phyloP scores from a whole-genome alignment of 345 rosid species.

The Aquilaria yunnanensis region DNA sequence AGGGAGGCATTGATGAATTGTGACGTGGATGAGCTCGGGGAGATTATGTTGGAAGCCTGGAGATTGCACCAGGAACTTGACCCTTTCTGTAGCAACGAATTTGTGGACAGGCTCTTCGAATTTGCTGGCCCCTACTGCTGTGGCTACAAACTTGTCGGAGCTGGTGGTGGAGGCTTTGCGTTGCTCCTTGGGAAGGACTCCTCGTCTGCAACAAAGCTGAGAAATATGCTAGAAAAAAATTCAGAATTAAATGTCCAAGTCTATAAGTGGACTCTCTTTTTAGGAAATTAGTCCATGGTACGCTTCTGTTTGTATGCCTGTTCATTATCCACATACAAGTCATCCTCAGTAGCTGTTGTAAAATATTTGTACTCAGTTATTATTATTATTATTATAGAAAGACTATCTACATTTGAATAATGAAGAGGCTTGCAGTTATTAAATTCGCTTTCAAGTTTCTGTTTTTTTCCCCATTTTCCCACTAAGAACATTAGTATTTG shows the following conservation, averaged over 20 bases:
- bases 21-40: slow-evolving; percentile 71
- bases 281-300: slow-evolving; percentile 2
- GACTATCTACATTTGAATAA: no score
- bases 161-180: slow-evolving; percentile 95
- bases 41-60: slow-evolving; percentile 91
- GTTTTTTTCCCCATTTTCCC: no score
- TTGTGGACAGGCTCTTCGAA: slow-evolving; percentile 67
- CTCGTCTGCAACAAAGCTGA: slow-evolving; percentile 43
- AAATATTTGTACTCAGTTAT: no score
- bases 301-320: no score
- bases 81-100: slow-evolving; percentile 87
- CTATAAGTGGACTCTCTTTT: slow-evolving; percentile 55
- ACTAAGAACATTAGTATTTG: no score
- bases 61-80: slow-evolving; percentile 96
- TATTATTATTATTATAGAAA: no score
- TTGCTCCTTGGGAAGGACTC: slow-evolving; percentile 60
- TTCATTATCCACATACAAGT: no score
- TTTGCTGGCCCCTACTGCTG: slow-evolving; percentile 67
- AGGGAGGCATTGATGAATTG: slow-evolving; percentile 93
- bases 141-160: slow-evolving; percentile 96
- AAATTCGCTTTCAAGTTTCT: no score
- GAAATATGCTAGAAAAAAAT: slow-evolving; percentile 37
- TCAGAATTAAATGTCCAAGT: slow-evolving; percentile 46
- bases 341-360: no score
- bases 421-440: no score